Evolutionary conservation across 768 basidiomycete genomes (phyloP), one percentile per base, ranked within the genome.

Genomic region (Leccinellum rugosiceps): DNA sequence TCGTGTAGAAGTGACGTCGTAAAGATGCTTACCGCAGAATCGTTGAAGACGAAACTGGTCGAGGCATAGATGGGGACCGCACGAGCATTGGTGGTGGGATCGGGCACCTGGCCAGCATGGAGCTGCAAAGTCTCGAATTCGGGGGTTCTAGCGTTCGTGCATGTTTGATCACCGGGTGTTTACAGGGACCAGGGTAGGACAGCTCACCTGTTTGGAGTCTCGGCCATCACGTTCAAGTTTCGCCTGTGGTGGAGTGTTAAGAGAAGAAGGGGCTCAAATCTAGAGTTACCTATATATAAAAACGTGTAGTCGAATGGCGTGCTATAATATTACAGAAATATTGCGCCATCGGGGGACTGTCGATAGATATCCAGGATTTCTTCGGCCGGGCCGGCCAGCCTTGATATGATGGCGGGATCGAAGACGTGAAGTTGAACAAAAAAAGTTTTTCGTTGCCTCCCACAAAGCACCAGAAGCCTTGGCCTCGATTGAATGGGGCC

Each of bases 41-140:
- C 71, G 49, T 85, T 78, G 72, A 86, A 85, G 32, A 81, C 79
- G 57, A 79, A 86, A 47, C 79, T 78, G 3, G 83, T 78, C 14
- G 78, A 70, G 15, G 83, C 77, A 48, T 85, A 86, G 64, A 87
- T 87, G 1, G 86, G 85, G 2, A 81, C 81, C 1, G 86, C 86
- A 10, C 84, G 78, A 1, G 85, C 82, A 43, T 82, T 82, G 10
- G 83, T 83, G 6, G 80, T 67, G 0, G 80, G 74, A 63, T 84
- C 83, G 3, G 76, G 73, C 3, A 70, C 70, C 53, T 83, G 81
- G 3, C 85, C 86, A 5, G 83, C 85, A 58, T 87, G 85, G 14
- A 87, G 72, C 71, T 86, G 81, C 21, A 84, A 65, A 1, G 85
- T 86, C 64, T 86, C 84, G 60, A 85, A 86, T 60, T 83, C 80